Base-by-base conservation (phyloP, 2,329 filamentous ascomycete genomes). In the Ceratocystis cubensis region DNA sequence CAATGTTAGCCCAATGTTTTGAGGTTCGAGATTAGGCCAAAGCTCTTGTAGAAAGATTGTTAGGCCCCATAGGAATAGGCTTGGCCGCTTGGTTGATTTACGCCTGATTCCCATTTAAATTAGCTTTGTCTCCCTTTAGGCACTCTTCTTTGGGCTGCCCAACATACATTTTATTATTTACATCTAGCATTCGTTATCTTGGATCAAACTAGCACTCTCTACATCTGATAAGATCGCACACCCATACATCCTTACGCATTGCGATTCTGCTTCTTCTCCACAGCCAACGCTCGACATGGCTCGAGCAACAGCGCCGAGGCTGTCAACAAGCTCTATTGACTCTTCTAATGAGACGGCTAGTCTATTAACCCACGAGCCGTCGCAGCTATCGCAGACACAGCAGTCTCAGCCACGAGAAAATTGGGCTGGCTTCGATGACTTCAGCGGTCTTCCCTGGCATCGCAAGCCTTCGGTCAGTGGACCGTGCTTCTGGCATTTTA, bases 401-500 rank as follows among this genome's bases (percentile, higher is more conserved):
- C 25, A 5, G 17, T 17, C 53, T 2, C 64, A 17, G 37, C 20
- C 28, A 22, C 44, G 33, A 70, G 73, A 73, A 28, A 73, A 72
- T 68, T 85, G 82, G 82, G 75, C 76, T 63, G 81, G 79, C 6
- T 72, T 76, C 28, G 77, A 77, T 13, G 86, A 89, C 71, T 89
- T 87, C 69, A 78, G 79, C 41, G 79, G 79, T 6, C 70, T 87
- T 64, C 81, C 85, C 3, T 86, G 84, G 84, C 85, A 84, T 78
- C 81, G 77, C 69, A 78, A 74, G 70, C 87, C 87, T 15, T 87
- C 84, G 61, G 83, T 87, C 77, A 70, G 81, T 69, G 28, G 57
- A 45, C 25, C 50, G 8, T 22, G 22, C 37, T 61, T 20, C 48
- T 48, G 15, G 15, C 13, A 53, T 44, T 33, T 37, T 8, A 3